Conservation (phyloP, 768 basidiomycete species). For the Cystofilobasidium capitatum region DNA sequence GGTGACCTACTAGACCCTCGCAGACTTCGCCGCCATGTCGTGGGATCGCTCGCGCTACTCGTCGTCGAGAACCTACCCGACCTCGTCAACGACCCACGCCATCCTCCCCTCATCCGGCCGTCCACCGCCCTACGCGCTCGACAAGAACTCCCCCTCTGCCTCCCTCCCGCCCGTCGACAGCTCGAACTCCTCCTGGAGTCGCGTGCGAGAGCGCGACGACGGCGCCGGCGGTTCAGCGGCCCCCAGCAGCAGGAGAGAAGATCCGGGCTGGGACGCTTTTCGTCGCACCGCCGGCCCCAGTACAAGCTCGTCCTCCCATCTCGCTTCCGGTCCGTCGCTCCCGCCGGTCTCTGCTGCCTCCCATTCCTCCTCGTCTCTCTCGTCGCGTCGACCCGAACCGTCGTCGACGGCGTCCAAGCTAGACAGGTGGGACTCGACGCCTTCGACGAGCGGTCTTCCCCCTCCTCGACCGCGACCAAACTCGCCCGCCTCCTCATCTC, state of each 20-base stretch:
- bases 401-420: no score
- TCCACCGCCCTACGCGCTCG: neutral
- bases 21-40: neutral
- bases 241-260: neutral
- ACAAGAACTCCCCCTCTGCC: neutral
- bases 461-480: neutral
- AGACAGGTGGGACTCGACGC: neutral
- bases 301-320: neutral
- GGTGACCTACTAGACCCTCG: no score
- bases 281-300: slow-evolving; percentile 3
- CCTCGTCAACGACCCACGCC: neutral
- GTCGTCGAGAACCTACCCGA: neutral
- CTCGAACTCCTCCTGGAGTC: neutral
- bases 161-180: neutral
- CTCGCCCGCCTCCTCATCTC: neutral
- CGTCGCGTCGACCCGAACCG: neutral
- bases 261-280: neutral
- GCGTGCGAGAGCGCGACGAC: neutral
- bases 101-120: neutral
- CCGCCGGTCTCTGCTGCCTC: neutral
- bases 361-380: neutral
- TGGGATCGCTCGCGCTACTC: slow-evolving; percentile 1
- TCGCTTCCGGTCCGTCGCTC: neutral
- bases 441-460: neutral
- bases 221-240: neutral